Base-by-base conservation (phyloP, 805 yeast species). In the Schizosaccharomyces lindneri region DNA sequence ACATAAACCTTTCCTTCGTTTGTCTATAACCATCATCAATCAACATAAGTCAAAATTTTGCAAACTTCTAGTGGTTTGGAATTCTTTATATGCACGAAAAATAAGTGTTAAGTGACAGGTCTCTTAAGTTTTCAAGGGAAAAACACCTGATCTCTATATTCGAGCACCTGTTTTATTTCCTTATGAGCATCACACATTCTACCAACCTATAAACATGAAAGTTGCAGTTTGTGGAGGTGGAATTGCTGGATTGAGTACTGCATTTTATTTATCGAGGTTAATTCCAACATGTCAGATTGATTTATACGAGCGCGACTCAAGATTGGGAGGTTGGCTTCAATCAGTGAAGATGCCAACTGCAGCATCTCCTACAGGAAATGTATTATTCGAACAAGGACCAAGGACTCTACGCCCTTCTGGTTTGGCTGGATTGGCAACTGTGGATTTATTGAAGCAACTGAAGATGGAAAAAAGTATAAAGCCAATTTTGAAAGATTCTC, bases 301-400 rank as follows among this genome's bases (percentile, higher is more conserved):
- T 1, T 68, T 90, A 0, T 78, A 77, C 63, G 97, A 90, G 64
- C 68, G 76, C 19, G 64, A 75, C 1, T 62, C 67, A 0, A 72
- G 80, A 48, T 71, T 80, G 4, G 97, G 96, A 15, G 98, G 98
- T 0, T 89, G 85, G 78, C 85, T 90, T 68, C 71, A 78, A 63
- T 57, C 60, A 65, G 67, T 13, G 69, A 73, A n/a, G 65, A 66
- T 21, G 27, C 59, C 15, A n/a, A n/a, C 51, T 29, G 61, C 46
- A 51, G 2, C 21, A 0, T 57, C 48, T 62, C 64, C 31, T n/a
- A 66, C 64, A 64, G 48, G 68, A 62, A 13, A 59, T 65, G 69
- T 77, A 0, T 63, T 76, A 2, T 70, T 87, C 39, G 97, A 93
- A 67, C 84, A 83, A 64, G 98, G 97, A 0, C 97, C 98, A 0